phyloP scores from a whole-genome alignment of 345 rosid species.

The thale cress (Arabidopsis thaliana) region DNA sequence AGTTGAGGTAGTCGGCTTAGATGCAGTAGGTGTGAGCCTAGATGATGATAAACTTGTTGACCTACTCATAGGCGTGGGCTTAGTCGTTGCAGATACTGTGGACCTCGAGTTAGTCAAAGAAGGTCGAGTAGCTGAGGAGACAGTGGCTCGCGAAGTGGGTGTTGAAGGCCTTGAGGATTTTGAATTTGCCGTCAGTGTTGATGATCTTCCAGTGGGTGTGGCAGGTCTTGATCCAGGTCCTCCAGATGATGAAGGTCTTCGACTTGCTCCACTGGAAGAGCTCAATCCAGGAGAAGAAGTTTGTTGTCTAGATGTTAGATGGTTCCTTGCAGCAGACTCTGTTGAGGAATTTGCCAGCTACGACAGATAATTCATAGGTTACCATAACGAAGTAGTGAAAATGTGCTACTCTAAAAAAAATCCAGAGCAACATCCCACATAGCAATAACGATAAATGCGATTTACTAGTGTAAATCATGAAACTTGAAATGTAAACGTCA shows the following conservation, averaged over 20 bases:
- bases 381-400: slow-evolving; percentile 23
- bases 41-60: slow-evolving; percentile 52
- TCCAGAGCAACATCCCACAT: background rate
- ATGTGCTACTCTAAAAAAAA: background rate
- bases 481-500: background rate
- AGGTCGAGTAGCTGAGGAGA: slow-evolving; percentile 57
- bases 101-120: slow-evolving; percentile 45
- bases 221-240: slow-evolving; percentile 94
- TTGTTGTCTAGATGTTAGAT: slow-evolving; percentile 65
- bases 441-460: background rate
- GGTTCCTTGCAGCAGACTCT: slow-evolving; percentile 65
- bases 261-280: slow-evolving; percentile 60
- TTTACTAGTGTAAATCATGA: background rate
- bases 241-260: slow-evolving; percentile 96
- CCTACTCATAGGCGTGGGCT: slow-evolving; percentile 49
- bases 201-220: slow-evolving; percentile 83
- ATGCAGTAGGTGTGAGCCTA: slow-evolving; percentile 49
- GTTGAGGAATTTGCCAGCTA: slow-evolving; percentile 78
- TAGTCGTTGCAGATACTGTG: slow-evolving; percentile 49
- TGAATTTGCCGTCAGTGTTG: slow-evolving; percentile 54
- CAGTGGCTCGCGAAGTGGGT: slow-evolving; percentile 79
- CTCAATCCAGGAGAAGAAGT: slow-evolving; percentile 75
- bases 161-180: slow-evolving; percentile 83
- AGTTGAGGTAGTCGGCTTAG: slow-evolving; percentile 54
- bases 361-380: slow-evolving; percentile 33